phyloP scores from a whole-genome alignment of 208 protist species.

The Leishmania mexicana region DNA sequence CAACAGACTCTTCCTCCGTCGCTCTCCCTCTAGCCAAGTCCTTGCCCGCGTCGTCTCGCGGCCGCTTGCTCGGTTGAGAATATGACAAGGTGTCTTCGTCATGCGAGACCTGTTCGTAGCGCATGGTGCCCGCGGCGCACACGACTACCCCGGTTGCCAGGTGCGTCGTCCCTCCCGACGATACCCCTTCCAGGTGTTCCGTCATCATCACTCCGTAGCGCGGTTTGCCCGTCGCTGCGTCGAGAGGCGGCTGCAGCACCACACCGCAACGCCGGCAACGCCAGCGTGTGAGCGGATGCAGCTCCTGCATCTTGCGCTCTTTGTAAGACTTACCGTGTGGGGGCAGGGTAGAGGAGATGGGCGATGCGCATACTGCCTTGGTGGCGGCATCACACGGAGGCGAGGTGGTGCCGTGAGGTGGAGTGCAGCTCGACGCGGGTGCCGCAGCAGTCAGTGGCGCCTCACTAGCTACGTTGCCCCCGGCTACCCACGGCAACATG shows the following conservation, averaged over 20 bases:
- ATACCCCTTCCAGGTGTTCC: conserved; percentile 47
- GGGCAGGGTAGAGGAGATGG: not conserved
- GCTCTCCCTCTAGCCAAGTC: not conserved
- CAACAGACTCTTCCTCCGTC: not conserved
- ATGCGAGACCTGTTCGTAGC: conserved; percentile 4
- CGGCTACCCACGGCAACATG: conserved; percentile 11
- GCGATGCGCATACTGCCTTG: not conserved
- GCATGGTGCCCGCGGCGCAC: conserved; percentile 26
- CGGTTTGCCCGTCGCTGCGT: conserved; percentile 41
- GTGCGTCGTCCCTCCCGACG: conserved; percentile 23
- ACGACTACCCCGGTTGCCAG: conserved; percentile 27
- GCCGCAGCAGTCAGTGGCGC: not conserved
- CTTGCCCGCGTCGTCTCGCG: not conserved
- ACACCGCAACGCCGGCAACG: conserved; percentile 43
- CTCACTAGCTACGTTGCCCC: not conserved
- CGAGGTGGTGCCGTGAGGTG: not conserved
- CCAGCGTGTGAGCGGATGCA: conserved; percentile 36
- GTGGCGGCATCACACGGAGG: not conserved
- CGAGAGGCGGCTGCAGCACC: conserved; percentile 31
- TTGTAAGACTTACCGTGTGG: conserved; percentile 17
- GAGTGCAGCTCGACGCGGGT: not conserved
- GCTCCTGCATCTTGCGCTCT: conserved; percentile 20
- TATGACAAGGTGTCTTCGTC: not conserved
- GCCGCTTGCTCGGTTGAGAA: conserved; percentile 1
- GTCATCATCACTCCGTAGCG: conserved; percentile 42